phyloP scores from a whole-genome alignment of 192 early-diverging fungal genomes.

The Rhizoclosmatium globosum region DNA sequence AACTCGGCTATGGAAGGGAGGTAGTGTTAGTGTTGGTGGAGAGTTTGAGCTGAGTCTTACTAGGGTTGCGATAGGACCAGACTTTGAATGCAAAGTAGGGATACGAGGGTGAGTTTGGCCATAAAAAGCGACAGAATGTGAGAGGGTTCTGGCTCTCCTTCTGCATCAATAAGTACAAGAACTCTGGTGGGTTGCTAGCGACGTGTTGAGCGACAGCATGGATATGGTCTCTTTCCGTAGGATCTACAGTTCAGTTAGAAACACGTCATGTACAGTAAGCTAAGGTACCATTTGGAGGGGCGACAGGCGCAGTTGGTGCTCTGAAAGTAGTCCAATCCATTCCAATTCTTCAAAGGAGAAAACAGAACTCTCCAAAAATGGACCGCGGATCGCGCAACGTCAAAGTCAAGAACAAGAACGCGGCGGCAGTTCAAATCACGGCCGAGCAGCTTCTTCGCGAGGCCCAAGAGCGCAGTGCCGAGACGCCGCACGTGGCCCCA shows the following conservation, averaged over 20 bases:
- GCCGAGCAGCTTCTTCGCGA: constrained; percentile 98
- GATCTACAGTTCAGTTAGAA: background rate
- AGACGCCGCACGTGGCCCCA: constrained; percentile 69
- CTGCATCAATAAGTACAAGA: constrained; percentile 17
- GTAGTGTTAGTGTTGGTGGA: background rate
- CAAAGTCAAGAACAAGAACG: constrained; percentile 96
- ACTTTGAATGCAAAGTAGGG: constrained; percentile 25
- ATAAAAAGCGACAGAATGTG: background rate
- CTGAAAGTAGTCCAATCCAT: constrained; percentile 5
- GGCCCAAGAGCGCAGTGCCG: constrained; percentile 81
- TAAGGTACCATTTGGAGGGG: background rate
- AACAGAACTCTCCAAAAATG: no score
- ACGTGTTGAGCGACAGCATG: constrained; percentile 6
- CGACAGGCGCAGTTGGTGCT: background rate
- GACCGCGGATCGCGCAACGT: background rate
- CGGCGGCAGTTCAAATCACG: constrained; percentile 97
- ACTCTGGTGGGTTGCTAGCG: background rate
- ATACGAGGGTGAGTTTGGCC: constrained; percentile 15
- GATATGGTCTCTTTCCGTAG: background rate
- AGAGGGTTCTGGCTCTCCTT: background rate
- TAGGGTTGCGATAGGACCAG: constrained; percentile 11
- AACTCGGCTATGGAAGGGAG: background rate
- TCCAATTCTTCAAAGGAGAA: background rate
- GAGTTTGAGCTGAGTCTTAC: background rate
- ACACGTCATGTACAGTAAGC: background rate